Percentiles rank a stretch among this genome's conserved stretches.
phyloP scores from a whole-genome alignment of 371 early-diverging fungal species.

The Smittium culicis region DNA sequence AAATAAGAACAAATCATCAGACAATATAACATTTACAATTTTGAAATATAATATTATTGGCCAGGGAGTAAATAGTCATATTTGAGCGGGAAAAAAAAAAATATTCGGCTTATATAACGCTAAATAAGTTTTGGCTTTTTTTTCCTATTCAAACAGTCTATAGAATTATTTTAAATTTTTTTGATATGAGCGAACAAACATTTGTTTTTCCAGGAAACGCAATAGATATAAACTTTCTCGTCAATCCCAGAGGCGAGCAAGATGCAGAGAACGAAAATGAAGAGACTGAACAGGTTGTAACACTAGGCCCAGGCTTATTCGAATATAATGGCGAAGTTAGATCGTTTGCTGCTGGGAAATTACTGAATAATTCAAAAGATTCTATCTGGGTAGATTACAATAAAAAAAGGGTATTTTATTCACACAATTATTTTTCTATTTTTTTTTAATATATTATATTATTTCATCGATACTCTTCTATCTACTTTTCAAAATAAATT shows the following conservation, averaged over 20 bases:
- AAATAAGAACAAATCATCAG: too few species aligned
- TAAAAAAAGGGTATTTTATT: constrained; percentile 3
- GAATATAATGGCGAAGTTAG: background rate
- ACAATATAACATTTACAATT: too few species aligned
- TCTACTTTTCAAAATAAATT: too few species aligned
- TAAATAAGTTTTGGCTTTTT: too few species aligned
- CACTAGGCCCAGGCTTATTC: constrained; percentile 1
- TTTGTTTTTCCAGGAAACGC: constrained; percentile 5
- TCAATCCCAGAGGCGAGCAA: background rate
- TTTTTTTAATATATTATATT: too few species aligned
- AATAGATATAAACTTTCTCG: background rate
- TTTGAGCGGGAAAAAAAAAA: too few species aligned
- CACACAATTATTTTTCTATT: too few species aligned
- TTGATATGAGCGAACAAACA: background rate
- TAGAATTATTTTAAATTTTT: background rate
- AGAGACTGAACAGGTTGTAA: background rate
- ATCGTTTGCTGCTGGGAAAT: background rate
- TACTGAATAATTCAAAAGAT: constrained; percentile 3
- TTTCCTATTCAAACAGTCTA: too few species aligned
- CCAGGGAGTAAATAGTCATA: too few species aligned
- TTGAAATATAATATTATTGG: too few species aligned
- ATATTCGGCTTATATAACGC: too few species aligned
- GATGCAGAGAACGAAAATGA: background rate
- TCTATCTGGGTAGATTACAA: constrained; percentile 7
- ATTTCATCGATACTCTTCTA: too few species aligned